phyloP scores from a whole-genome alignment of 1,139 yeast species.

The Magnusiomyces ingens region DNA sequence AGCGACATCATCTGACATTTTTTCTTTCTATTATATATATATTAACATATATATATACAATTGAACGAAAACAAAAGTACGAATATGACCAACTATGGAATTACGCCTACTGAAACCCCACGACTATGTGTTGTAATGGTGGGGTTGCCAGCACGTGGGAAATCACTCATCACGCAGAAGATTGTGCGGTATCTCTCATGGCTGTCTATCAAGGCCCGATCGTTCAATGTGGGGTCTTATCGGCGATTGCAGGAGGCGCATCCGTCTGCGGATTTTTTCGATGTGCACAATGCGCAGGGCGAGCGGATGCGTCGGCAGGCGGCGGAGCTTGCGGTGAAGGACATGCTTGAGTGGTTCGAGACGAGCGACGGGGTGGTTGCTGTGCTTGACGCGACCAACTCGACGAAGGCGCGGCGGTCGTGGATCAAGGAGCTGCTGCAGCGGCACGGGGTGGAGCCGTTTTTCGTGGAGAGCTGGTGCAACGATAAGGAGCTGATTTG shows the following conservation, averaged over 20 bases:
- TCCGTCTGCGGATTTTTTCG: slow-evolving; percentile 73
- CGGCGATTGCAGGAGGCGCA: slow-evolving; percentile 55
- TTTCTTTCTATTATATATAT: too few species aligned
- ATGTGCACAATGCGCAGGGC: slow-evolving; percentile 59
- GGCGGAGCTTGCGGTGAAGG: slow-evolving; percentile 64
- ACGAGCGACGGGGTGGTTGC: slow-evolving; percentile 84
- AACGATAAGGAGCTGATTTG: slow-evolving; percentile 71
- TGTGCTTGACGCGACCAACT: slow-evolving; percentile 82
- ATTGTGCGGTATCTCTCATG: slow-evolving; percentile 84
- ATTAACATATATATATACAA: too few species aligned
- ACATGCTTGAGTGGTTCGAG: slow-evolving; percentile 82
- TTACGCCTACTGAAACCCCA: background rate
- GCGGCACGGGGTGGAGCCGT: slow-evolving; percentile 68
- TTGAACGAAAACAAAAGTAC: too few species aligned
- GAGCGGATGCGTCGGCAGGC: slow-evolving; percentile 59
- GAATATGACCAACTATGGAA: background rate
- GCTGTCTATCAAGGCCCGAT: slow-evolving; percentile 80
- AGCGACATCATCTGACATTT: too few species aligned
- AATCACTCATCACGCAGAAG: slow-evolving; percentile 73
- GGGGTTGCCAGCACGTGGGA: slow-evolving; percentile 70
- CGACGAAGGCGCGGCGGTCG: slow-evolving; percentile 63
- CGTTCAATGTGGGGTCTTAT: slow-evolving; percentile 85
- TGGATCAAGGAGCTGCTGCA: slow-evolving; percentile 59
- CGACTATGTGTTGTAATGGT: slow-evolving; percentile 31
- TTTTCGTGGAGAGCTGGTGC: slow-evolving; percentile 89